Percentiles rank a stretch among this genome's conserved stretches.
These are phyloP conservation scores for Pseudozyma pruni DNA, from an alignment of 1,284 basidiomycete species.

Conservation along the genomic window DNA sequence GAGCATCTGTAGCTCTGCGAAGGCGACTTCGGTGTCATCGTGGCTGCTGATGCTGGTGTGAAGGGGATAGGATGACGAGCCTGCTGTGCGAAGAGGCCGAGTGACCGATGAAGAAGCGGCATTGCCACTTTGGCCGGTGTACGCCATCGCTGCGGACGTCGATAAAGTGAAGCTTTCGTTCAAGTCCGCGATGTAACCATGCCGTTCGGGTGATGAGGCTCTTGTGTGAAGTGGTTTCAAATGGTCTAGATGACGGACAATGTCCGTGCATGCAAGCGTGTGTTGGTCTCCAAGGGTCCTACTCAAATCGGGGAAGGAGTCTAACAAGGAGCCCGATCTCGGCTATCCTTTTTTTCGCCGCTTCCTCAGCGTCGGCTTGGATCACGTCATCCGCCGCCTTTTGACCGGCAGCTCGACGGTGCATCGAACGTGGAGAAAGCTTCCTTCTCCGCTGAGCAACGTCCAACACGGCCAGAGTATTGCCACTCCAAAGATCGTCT, in stretches of 20 bases:
- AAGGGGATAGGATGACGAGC: conserved; percentile 10
- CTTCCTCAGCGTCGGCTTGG: neutral
- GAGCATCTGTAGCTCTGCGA: conserved; percentile 69
- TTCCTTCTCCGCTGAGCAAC: too few relatives aligned
- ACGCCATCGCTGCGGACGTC: conserved; percentile 17
- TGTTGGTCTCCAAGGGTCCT: neutral
- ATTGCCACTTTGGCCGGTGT: conserved; percentile 18
- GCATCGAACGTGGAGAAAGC: conserved; percentile 5
- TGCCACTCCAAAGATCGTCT: conserved; percentile 4
- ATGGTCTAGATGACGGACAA: too few relatives aligned
- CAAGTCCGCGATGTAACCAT: neutral
- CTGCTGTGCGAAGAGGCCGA: conserved; percentile 4
- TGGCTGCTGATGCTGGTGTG: conserved; percentile 2
- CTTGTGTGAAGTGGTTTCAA: too few relatives aligned
- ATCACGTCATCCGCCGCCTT: conserved; percentile 10
- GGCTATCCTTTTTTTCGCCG: conserved; percentile 24
- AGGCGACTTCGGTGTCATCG: conserved; percentile 56
- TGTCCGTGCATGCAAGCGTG: conserved; percentile 10
- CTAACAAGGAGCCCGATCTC: conserved; percentile 1
- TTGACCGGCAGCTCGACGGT: too few relatives aligned
- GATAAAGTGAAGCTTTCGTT: too few relatives aligned
- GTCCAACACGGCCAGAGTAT: neutral
- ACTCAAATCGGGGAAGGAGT: neutral
- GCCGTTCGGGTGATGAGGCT: neutral
- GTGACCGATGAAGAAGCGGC: conserved; percentile 15